Conservation (phyloP, 306 rosid genomes). For the Crotalaria pallida region DNA sequence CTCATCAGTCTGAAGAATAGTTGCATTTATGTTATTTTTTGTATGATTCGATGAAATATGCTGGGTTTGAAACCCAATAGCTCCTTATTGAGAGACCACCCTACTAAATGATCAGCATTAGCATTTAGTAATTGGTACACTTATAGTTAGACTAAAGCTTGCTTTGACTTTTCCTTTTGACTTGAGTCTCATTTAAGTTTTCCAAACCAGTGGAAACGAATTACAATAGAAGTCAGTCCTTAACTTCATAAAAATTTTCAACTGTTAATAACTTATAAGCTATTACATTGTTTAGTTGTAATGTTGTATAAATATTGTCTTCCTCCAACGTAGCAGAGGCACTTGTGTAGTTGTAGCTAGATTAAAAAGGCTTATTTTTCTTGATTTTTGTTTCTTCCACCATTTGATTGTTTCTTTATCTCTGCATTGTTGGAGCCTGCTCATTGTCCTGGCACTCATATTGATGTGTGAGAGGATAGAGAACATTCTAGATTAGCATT, state of each 20-base stretch:
- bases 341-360: not conserved
- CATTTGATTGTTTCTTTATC: not conserved
- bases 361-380: not conserved
- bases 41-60: not conserved
- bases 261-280: not conserved
- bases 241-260: not conserved
- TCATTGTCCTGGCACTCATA: not conserved
- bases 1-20: not conserved
- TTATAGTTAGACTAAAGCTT: not conserved
- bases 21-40: not conserved
- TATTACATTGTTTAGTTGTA: not conserved
- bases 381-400: not conserved
- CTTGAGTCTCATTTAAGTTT: not conserved
- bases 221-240: not conserved
- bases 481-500: not conserved
- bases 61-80: not conserved
- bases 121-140: not conserved
- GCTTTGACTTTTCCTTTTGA: not conserved
- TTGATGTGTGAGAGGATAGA: not conserved
- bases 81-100: not conserved
- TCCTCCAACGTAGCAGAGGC: not conserved
- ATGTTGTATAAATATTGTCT: not conserved
- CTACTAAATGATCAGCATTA: not conserved
- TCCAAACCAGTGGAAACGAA: not conserved
- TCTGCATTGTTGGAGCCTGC: not conserved